A percentile compares a stretch with the other conserved stretches of the same genome.
These are phyloP conservation scores for Chionographis japonica DNA, from an alignment of 106 monocot genomes.

Conservation along the genomic window DNA sequence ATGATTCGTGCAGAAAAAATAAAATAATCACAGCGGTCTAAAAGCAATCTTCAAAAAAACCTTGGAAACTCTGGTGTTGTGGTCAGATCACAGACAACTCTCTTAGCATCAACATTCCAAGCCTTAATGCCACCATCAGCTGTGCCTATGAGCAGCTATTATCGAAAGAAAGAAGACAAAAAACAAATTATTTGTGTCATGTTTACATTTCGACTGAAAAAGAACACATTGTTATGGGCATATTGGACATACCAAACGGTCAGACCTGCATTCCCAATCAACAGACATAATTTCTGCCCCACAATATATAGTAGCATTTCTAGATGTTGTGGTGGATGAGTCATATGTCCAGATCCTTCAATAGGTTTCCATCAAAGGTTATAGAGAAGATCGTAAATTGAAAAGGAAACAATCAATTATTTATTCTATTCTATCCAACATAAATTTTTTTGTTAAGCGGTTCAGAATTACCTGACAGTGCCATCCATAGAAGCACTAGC, in stretches of 20 bases:
- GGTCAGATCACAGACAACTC: constrained; percentile 96
- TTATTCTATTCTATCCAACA: background rate
- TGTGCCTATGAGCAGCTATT: constrained; percentile 96
- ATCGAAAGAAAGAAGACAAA: constrained; percentile 32
- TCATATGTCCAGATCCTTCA: constrained; percentile 95
- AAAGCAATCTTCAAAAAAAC: constrained; percentile 23
- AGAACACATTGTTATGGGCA: background rate
- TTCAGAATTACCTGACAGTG: constrained; percentile 73
- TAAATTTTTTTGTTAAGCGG: background rate
- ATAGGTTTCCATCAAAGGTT: background rate
- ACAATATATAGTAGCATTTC: constrained; percentile 97
- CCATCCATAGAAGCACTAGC: constrained; percentile 96
- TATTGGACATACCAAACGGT: constrained; percentile 68
- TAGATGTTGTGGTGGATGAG: constrained; percentile 78
- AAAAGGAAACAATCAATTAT: background rate
- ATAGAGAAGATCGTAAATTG: background rate
- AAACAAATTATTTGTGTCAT: constrained; percentile 11
- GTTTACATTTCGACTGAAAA: too few species aligned
- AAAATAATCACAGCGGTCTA: background rate
- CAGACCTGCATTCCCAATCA: constrained; percentile 95
- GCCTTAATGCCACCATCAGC: constrained; percentile 96
- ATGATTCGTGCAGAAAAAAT: background rate
- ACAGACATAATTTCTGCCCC: constrained; percentile 86
- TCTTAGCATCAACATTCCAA: constrained; percentile 99
- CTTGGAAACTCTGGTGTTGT: constrained; percentile 79